Evolutionary conservation across 208 protist genomes (phyloP), one percentile per base, ranked within the genome.

Genomic region (Blechomonas ayalai): DNA sequence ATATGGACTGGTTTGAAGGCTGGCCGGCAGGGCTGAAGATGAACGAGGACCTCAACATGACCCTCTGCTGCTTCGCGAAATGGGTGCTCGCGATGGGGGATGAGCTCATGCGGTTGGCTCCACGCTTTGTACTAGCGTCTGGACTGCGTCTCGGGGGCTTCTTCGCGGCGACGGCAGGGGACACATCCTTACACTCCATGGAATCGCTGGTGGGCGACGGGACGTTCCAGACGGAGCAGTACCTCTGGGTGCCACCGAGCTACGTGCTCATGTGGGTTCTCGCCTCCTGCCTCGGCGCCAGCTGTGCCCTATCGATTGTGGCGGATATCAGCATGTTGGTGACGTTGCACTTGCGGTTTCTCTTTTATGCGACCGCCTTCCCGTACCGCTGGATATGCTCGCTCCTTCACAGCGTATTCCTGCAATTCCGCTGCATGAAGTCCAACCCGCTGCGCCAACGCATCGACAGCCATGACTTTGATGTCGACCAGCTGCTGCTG

Each of bases 1-100:
- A 88, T 61, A 77, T 96, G 54, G 59, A 90, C 43, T 97, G 92
- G 92, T 87, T 96, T 50, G 82, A 90, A 40, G 83, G 88, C 28
- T 95, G 85, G 79, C 92, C 92, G 2, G 86, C 84, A 6, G 92
- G 92, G 4, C 67, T 97, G n/a, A 97, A 97, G 69, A 67, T 94
- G 35, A 97, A 97, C 67, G 81, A 87, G 46, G 84, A 96, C 40
- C 56, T 97, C 6, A 90, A 88, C 56, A 74, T 74, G 54, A 80
- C 81, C 6, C 60, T 96, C 26, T 90, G 83, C 52, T 82, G 79
- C 52, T 70, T 90, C 40, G 66, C 81, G 7, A 71, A 85, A 37
- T 55, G 57, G 36, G 74, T 90, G 22, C 60, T 97, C 19, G 44
- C 72, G 32, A 50, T 52, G 35, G 94, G 80, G 81, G 73, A 88